A percentile compares a stretch with the other conserved stretches of the same genome.
Evolutionary conservation across 306 rosid genomes (phyloP).

Genomic region (Rosa lucieae): DNA sequence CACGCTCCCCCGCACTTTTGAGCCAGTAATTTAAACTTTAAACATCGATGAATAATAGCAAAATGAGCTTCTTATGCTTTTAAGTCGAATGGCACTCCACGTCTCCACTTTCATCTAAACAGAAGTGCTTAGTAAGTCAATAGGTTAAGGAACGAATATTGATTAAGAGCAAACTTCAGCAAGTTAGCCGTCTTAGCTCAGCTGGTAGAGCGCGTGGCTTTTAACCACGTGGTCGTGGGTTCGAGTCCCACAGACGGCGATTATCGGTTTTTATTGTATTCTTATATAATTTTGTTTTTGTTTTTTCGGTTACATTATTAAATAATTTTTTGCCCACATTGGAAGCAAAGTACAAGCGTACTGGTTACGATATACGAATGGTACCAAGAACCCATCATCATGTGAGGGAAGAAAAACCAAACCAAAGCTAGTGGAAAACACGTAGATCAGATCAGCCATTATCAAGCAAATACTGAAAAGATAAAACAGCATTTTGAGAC

Average conservation of each 20-base stretch:
- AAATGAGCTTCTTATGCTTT: not conserved
- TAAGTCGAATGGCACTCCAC: no score
- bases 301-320: not conserved
- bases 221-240: slow-evolving; percentile 88
- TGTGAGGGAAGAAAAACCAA: not conserved
- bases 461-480: not conserved
- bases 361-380: not conserved
- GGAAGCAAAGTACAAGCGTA: not conserved
- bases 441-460: not conserved
- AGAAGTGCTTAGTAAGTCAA: not conserved
- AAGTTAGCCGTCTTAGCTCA: slow-evolving; percentile 57
- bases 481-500: not conserved
- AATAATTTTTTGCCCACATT: not conserved
- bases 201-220: slow-evolving; percentile 81
- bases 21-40: not conserved
- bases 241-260: slow-evolving; percentile 72
- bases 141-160: not conserved
- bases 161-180: rapidly evolving
- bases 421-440: slow-evolving; percentile 10
- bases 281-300: rapidly evolving
- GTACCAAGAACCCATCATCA: not conserved
- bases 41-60: not conserved
- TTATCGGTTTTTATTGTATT: not conserved
- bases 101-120: no score
- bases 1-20: not conserved